phyloP scores from a whole-genome alignment of 441 rosid species.

The Syzygium malaccense region DNA sequence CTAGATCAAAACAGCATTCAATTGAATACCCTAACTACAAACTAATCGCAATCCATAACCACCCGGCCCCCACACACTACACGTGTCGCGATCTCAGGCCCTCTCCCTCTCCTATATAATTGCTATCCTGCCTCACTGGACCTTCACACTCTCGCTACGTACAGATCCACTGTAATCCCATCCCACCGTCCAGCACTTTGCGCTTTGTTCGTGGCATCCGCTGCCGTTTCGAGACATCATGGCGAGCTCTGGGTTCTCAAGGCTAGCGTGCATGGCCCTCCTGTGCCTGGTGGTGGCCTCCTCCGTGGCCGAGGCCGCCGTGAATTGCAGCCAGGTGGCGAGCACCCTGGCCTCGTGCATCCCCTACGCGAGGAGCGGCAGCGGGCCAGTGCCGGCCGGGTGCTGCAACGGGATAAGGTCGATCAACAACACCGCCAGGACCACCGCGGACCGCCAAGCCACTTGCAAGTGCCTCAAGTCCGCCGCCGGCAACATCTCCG shows the following conservation, averaged over 20 bases:
- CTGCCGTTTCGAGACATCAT: not conserved
- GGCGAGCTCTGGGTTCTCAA: not conserved
- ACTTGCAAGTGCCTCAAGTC: constrained; percentile 4
- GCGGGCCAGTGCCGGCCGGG: not conserved
- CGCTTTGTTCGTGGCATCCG: not conserved
- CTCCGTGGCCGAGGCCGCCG: not conserved
- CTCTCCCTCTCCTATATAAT: not conserved
- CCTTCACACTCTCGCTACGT: not conserved
- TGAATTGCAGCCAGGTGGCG: not conserved
- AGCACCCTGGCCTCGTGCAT: not conserved
- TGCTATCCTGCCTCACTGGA: not conserved
- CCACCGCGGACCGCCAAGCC: constrained; percentile 4
- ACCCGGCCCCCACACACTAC: not conserved
- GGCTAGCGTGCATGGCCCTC: not conserved
- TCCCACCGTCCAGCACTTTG: not conserved
- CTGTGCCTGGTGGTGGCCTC: not conserved
- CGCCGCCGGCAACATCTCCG: not conserved
- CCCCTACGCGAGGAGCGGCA: not conserved
- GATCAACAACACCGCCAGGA: not conserved
- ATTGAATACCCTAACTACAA: not conserved
- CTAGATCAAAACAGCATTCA: not conserved
- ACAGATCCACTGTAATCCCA: not conserved
- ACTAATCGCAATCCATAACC: not conserved
- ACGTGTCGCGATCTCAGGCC: not conserved
- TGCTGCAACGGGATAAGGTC: constrained; percentile 5